A percentile compares a stretch with the other conserved stretches of the same genome.
Evolutionary conservation across 176 grass and related monocot genomes (phyloP).

Genomic region (Oropetium thomaeum): DNA sequence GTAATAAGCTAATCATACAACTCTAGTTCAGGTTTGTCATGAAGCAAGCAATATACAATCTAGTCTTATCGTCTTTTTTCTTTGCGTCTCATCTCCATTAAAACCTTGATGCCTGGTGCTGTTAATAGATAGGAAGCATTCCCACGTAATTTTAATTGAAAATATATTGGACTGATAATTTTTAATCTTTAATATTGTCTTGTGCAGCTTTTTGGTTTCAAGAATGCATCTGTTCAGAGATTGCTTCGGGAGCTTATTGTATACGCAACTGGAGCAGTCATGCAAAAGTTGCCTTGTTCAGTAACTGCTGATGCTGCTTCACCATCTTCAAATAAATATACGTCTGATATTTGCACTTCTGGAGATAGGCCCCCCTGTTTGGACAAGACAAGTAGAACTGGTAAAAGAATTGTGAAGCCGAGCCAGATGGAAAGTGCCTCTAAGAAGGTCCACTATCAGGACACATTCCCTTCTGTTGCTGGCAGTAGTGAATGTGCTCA

Average conservation of each 20-base stretch:
- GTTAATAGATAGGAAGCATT: background rate
- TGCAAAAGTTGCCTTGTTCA: constrained; percentile 28
- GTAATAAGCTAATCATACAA: background rate
- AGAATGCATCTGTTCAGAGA: constrained; percentile 78
- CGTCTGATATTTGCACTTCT: constrained; percentile 41
- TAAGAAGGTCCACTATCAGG: constrained; percentile 51
- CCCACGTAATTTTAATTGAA: background rate
- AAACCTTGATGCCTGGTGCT: background rate
- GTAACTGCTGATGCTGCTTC: constrained; percentile 25
- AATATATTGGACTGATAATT: background rate
- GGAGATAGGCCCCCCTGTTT: constrained; percentile 34
- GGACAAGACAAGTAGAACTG: constrained; percentile 27
- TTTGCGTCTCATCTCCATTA: background rate
- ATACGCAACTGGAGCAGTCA: constrained; percentile 47
- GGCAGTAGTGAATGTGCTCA: constrained; percentile 17
- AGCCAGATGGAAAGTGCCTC: constrained; percentile 43
- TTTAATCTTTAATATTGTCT: constrained; percentile 21
- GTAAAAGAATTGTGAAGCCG: constrained; percentile 54
- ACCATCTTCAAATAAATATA: constrained; percentile 28
- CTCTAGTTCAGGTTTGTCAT: background rate
- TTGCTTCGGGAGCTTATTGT: constrained; percentile 76
- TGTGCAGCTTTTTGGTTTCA: constrained; percentile 91
- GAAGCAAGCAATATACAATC: background rate
- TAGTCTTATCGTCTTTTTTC: background rate
- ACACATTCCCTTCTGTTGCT: constrained; percentile 29